Percentiles rank a stretch among this genome's conserved stretches.
phyloP scores from a whole-genome alignment of 75 land plant species.

The Ceratopteris richardii region DNA sequence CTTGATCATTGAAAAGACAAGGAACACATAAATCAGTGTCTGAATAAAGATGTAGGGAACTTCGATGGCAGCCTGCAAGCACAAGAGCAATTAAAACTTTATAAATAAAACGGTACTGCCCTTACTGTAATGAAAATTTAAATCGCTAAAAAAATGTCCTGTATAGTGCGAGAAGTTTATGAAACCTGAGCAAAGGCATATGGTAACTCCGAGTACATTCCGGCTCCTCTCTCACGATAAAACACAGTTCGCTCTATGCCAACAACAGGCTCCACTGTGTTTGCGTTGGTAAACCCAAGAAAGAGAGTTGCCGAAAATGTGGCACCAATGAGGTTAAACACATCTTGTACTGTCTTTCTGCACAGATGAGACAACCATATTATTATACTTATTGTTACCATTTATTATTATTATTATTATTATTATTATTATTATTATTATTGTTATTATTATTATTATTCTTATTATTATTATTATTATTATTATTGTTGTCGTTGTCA shows the following conservation, averaged over 20 bases:
- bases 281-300: constrained; percentile 24
- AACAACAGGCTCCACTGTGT: constrained; percentile 27
- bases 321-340: constrained; percentile 33
- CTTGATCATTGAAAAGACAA: constrained; percentile 76
- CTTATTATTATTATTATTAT: too few species aligned
- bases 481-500: too few species aligned
- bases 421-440: too few species aligned
- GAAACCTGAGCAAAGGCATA: constrained; percentile 32
- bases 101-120: too few species aligned
- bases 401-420: too few species aligned
- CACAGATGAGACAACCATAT: too few species aligned
- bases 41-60: constrained; percentile 65
- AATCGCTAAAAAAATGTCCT: too few species aligned
- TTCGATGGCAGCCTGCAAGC: constrained; percentile 66
- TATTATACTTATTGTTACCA: too few species aligned
- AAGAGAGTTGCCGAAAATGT: constrained; percentile 27
- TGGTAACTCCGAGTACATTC: constrained; percentile 32
- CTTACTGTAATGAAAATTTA: too few species aligned
- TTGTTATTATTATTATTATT: too few species aligned
- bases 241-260: constrained; percentile 29
- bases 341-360: constrained; percentile 17
- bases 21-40: constrained; percentile 44
- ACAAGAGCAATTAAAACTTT: constrained; percentile 6
- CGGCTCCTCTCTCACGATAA: constrained; percentile 33
- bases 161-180: too few species aligned